These are phyloP conservation scores for Xylaria multiplex DNA, from an alignment of 2,329 filamentous ascomycete species.

Conservation along the genomic window DNA sequence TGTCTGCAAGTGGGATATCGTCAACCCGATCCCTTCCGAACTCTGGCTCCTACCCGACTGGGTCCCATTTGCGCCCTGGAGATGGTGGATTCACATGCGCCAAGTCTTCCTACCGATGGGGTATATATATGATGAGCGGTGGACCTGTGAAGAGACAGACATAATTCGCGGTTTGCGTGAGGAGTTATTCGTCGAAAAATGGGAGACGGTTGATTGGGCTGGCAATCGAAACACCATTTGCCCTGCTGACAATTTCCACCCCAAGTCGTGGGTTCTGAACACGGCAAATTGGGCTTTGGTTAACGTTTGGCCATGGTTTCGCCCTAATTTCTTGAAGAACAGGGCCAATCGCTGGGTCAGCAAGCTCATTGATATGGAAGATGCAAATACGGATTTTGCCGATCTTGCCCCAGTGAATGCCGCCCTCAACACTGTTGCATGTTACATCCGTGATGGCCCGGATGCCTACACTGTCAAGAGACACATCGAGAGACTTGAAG, in stretches of 20 bases:
- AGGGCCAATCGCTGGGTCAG: slow-evolving; percentile 83
- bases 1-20: slow-evolving; percentile 86
- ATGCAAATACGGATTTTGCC: slow-evolving; percentile 89
- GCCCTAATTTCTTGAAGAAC: slow-evolving; percentile 71
- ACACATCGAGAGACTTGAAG: slow-evolving; percentile 82
- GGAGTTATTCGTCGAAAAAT: slow-evolving; percentile 84
- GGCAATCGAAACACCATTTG: slow-evolving; percentile 85
- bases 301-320: slow-evolving; percentile 82
- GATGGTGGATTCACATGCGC: slow-evolving; percentile 99
- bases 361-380: slow-evolving; percentile 87
- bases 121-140: slow-evolving; percentile 86
- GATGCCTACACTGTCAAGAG: slow-evolving; percentile 75
- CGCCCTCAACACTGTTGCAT: slow-evolving; percentile 88
- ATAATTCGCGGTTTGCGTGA: slow-evolving; percentile 77
- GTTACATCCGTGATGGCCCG: slow-evolving; percentile 85
- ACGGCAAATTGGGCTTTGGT: slow-evolving; percentile 80
- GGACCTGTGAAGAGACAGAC: slow-evolving; percentile 79
- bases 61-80: slow-evolving; percentile 88
- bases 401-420: slow-evolving; percentile 89
- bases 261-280: slow-evolving; percentile 87
- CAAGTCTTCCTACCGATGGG: slow-evolving; percentile 94
- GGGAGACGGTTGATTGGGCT: slow-evolving; percentile 80
- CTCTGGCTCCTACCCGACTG: slow-evolving; percentile 93
- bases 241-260: slow-evolving; percentile 86
- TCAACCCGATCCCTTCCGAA: slow-evolving; percentile 94